These are phyloP conservation scores for Sherardia arvensis DNA, from an alignment of 257 asterid species.

Conservation along the genomic window DNA sequence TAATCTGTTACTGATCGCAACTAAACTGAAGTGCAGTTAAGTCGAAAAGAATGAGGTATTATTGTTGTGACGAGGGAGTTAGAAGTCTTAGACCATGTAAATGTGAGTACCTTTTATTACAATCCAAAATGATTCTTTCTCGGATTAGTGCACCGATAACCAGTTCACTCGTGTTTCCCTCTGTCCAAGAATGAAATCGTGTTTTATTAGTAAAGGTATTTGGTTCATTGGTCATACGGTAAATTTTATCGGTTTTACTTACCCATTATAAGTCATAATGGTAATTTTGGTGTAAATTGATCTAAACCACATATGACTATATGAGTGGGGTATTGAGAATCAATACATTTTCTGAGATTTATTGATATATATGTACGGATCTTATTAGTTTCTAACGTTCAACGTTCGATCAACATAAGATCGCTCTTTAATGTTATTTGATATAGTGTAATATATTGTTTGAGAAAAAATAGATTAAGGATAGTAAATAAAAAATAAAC, in stretches of 20 bases:
- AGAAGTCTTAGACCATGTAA: not conserved
- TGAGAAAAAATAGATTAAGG: too few relatives aligned
- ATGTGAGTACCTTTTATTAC: not conserved
- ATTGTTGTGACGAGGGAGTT: not conserved
- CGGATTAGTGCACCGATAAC: not conserved
- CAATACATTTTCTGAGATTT: not conserved
- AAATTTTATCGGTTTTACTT: not conserved
- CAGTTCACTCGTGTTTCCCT: not conserved
- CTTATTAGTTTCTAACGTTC: too few relatives aligned
- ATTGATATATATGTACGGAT: too few relatives aligned
- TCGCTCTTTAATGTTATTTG: too few relatives aligned
- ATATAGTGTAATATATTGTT: too few relatives aligned
- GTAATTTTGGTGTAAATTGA: not conserved
- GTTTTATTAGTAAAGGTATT: not conserved
- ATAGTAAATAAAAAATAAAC: too few relatives aligned
- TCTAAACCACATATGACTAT: not conserved
- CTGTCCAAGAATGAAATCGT: not conserved
- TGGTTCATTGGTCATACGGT: not conserved
- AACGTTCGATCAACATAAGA: too few relatives aligned
- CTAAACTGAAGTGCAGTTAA: not conserved
- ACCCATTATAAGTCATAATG: too few relatives aligned
- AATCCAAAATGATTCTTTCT: not conserved
- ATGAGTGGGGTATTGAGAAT: not conserved
- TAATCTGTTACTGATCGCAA: not conserved
- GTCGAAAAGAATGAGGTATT: not conserved